A percentile compares a stretch with the other conserved stretches of the same genome.
phyloP scores from a whole-genome alignment of 768 basidiomycete genomes.

The Clitopilus hobsonii region DNA sequence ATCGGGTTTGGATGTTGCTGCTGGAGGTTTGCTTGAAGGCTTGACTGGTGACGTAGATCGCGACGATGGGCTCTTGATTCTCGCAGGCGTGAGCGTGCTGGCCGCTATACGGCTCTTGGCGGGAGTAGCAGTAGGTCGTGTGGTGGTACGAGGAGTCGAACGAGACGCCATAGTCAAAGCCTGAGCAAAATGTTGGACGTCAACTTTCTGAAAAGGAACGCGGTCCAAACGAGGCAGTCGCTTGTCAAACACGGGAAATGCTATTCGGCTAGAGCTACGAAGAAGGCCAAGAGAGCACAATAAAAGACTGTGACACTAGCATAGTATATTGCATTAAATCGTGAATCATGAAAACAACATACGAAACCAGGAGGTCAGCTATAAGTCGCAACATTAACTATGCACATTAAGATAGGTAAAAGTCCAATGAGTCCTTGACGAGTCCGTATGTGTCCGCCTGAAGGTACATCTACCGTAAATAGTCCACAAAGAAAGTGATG shows the following conservation, averaged over 20 bases:
- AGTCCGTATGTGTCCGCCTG: neutral
- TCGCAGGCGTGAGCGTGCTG: neutral
- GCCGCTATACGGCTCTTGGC: neutral
- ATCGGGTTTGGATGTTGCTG: conserved; percentile 3
- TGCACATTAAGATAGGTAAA: neutral
- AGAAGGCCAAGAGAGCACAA: neutral
- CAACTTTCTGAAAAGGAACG: neutral
- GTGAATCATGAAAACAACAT: neutral
- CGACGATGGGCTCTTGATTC: conserved; percentile 1
- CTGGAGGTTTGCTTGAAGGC: conserved; percentile 8
- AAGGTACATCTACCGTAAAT: neutral
- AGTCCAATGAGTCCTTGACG: neutral
- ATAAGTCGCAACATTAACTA: conserved; percentile 1
- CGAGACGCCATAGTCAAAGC: neutral
- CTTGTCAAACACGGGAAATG: neutral
- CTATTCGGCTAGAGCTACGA: neutral
- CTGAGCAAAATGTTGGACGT: neutral
- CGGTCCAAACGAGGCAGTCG: neutral
- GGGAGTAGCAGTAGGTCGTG: neutral
- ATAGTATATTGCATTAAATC: conserved; percentile 1
- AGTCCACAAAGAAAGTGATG: neutral
- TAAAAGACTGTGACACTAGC: neutral
- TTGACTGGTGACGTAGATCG: conserved; percentile 6
- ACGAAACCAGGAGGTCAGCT: neutral
- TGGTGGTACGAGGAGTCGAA: neutral